Evolutionary conservation across 306 rosid species (phyloP).

Genomic region (Pyrus bretschneideri): DNA sequence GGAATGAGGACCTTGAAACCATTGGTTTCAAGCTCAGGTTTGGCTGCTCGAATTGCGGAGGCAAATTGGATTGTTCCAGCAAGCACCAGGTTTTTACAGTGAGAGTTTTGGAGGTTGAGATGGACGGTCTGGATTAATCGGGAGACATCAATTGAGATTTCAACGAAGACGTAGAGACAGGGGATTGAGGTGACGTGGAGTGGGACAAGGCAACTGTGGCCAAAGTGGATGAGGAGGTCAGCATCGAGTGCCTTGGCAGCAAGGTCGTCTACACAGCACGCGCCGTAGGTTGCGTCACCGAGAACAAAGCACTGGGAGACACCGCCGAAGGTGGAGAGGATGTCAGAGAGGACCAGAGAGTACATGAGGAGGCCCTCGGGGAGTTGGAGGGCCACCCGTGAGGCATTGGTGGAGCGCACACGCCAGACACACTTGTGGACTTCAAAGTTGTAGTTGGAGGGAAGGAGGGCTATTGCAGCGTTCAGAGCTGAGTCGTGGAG

Average conservation of each 20-base stretch:
- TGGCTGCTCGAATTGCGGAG: conserved; percentile 64
- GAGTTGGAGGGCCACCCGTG: conserved; percentile 71
- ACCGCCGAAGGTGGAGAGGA: conserved; percentile 61
- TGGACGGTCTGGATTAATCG: conserved; percentile 50
- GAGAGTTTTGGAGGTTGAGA: conserved; percentile 31
- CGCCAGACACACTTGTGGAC: conserved; percentile 89
- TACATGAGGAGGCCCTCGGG: conserved; percentile 96
- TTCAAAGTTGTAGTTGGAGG: conserved; percentile 74
- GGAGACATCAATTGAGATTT: conserved; percentile 55
- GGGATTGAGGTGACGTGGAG: conserved; percentile 70
- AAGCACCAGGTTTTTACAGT: conserved; percentile 33
- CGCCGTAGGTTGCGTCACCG: conserved; percentile 82
- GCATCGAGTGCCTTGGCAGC: conserved; percentile 63
- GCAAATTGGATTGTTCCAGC: conserved; percentile 91
- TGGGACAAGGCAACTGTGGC: conserved; percentile 94
- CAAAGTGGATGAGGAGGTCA: conserved; percentile 71
- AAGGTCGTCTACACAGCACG: conserved; percentile 78
- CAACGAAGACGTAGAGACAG: conserved; percentile 86
- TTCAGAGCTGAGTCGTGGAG: conserved; percentile 37
- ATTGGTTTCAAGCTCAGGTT: conserved; percentile 55
- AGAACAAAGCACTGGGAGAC: conserved; percentile 61
- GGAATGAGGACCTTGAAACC: conserved; percentile 77
- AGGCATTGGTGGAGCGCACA: conserved; percentile 50
- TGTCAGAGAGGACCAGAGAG: conserved; percentile 72
- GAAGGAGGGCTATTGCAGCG: conserved; percentile 41